These are phyloP conservation scores for Gossypium trilobum DNA, from an alignment of 441 rosid species.

Conservation along the genomic window DNA sequence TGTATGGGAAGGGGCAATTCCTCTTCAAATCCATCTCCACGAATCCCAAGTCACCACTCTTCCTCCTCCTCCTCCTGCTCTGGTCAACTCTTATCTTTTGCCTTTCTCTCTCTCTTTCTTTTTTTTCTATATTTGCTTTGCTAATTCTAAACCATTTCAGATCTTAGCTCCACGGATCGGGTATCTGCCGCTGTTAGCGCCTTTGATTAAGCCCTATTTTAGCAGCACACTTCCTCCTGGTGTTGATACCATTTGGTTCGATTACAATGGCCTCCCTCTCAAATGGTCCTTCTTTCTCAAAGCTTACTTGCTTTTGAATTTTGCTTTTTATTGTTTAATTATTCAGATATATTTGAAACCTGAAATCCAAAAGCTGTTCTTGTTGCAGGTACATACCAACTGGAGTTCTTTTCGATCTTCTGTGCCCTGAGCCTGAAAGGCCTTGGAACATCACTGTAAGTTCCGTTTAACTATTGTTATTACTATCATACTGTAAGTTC, in stretches of 20 bases:
- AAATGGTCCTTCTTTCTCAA: constrained; percentile 39
- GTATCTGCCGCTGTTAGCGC: constrained; percentile 59
- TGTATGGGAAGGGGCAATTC: constrained; percentile 68
- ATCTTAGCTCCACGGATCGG: constrained; percentile 77
- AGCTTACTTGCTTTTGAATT: not conserved
- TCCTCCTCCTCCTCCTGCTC: constrained; percentile 75
- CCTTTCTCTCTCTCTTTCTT: not conserved
- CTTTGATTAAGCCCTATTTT: constrained; percentile 66
- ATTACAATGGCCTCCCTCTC: constrained; percentile 76
- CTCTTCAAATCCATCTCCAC: constrained; percentile 74
- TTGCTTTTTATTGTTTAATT: not conserved
- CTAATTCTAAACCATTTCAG: constrained; percentile 20
- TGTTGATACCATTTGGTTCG: constrained; percentile 77
- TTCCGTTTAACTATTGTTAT: no score
- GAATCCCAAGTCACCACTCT: constrained; percentile 78
- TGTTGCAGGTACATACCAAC: constrained; percentile 72
- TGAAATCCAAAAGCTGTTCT: not conserved
- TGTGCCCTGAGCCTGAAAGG: constrained; percentile 71
- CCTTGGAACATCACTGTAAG: constrained; percentile 73
- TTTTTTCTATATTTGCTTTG: not conserved
- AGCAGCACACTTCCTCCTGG: constrained; percentile 80
- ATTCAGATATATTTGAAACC: not conserved
- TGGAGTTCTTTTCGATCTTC: constrained; percentile 84
- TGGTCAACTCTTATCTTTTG: constrained; percentile 17
- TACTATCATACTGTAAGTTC: constrained; percentile 23